phyloP scores from a whole-genome alignment of 2,329 filamentous ascomycete species.

The Talaromyces sp. region DNA sequence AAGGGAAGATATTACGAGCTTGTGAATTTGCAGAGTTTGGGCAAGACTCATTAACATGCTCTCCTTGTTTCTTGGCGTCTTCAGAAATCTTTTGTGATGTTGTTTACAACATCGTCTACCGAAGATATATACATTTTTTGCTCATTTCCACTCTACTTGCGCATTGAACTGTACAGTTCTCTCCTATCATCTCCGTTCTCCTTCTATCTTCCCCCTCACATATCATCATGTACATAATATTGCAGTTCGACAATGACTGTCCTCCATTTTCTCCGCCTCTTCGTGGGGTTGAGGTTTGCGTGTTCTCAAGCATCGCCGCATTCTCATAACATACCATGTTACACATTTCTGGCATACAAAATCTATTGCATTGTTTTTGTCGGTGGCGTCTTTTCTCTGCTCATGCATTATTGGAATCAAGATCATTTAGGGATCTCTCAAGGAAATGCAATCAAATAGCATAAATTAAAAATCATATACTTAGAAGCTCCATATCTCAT shows the following conservation, averaged over 20 bases:
- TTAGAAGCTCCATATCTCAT: not conserved
- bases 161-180: not conserved
- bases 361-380: not conserved
- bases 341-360: not conserved
- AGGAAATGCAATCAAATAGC: no score
- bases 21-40: conserved; percentile 75
- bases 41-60: conserved; percentile 43
- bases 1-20: conserved; percentile 74
- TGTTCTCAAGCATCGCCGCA: not conserved
- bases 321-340: not conserved
- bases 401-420: not conserved
- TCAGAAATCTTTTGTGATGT: not conserved
- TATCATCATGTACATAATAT: not conserved
- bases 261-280: not conserved
- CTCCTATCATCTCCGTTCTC: not conserved
- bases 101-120: not conserved
- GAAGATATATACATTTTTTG: not conserved
- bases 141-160: not conserved
- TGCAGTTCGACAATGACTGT: not conserved
- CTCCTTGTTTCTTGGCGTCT: not conserved
- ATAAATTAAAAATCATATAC: not conserved
- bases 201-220: not conserved
- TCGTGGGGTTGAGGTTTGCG: not conserved
- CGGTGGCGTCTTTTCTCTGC: not conserved
- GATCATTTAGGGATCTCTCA: no score